Conservation (phyloP, 225 moss, liverwort and hornwort species). For the Neckera pumila region DNA sequence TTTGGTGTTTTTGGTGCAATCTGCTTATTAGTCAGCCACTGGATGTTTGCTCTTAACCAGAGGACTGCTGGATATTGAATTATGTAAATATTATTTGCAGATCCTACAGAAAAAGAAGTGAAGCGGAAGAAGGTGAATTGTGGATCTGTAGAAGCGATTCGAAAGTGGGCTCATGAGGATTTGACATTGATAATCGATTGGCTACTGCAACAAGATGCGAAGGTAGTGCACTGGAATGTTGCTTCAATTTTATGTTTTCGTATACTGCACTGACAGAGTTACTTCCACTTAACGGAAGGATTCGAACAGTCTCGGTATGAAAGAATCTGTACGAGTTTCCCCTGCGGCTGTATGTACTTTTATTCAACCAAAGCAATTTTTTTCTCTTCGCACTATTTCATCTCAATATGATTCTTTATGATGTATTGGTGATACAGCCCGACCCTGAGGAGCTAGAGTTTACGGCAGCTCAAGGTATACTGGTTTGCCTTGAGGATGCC, state of each 20-base stretch:
- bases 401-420: background rate
- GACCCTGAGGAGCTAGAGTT: slow-evolving; percentile 46
- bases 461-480: slow-evolving; percentile 68
- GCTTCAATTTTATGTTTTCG: background rate
- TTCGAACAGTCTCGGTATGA: background rate
- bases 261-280: background rate
- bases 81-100: background rate
- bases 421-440: slow-evolving; percentile 37
- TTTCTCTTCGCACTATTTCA: background rate
- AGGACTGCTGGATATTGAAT: background rate
- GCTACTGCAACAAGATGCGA: slow-evolving; percentile 56
- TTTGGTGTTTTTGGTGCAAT: background rate
- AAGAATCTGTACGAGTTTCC: background rate
- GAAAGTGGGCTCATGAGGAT: slow-evolving; percentile 63
- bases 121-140: slow-evolving; percentile 30
- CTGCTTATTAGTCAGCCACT: background rate
- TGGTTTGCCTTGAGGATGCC: slow-evolving; percentile 73
- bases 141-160: slow-evolving; percentile 39
- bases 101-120: background rate
- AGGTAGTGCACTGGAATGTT: slow-evolving; percentile 15
- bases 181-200: slow-evolving; percentile 38
- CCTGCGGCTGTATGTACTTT: background rate
- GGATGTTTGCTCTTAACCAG: background rate
- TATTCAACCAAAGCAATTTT: background rate
- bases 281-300: background rate